Conservation (phyloP, 805 yeast species). For the Monosporozyma yasuniensis region DNA sequence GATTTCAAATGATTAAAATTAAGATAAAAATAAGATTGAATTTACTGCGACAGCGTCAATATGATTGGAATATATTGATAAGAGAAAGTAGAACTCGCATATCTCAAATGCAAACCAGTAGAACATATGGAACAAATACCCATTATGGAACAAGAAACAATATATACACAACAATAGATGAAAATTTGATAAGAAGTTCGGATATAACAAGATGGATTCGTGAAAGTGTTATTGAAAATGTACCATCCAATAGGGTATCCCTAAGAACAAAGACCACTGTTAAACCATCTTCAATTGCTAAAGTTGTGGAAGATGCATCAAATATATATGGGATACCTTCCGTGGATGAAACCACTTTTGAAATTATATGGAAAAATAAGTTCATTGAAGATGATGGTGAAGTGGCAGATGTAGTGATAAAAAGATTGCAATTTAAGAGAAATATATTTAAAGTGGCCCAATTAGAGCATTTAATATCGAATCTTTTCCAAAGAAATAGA, state of each 20-base stretch:
- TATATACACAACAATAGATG: neutral
- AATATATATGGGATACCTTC: constrained; percentile 6
- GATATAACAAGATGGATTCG: constrained; percentile 7
- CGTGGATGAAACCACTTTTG: constrained; percentile 6
- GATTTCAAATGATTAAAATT: neutral
- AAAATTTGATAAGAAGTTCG: neutral
- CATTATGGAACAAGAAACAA: neutral
- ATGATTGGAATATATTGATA: neutral
- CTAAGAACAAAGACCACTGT: neutral
- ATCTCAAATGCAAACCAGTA: neutral
- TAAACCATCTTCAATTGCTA: neutral
- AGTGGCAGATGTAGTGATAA: constrained; percentile 8
- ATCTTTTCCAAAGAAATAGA: constrained; percentile 8
- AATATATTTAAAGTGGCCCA: constrained; percentile 14
- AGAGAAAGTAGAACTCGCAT: neutral
- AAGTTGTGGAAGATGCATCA: neutral
- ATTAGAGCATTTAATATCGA: constrained; percentile 9
- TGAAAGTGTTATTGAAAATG: constrained; percentile 7
- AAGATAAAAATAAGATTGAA: neutral
- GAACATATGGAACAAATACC: neutral
- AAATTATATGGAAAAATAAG: constrained; percentile 13
- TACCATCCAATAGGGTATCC: neutral
- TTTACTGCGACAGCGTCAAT: constrained; percentile 2
- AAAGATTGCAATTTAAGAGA: constrained; percentile 5
- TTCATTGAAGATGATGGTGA: constrained; percentile 12